Percentiles rank a stretch among this genome's conserved stretches.
Conservation (phyloP, 2,329 filamentous ascomycete genomes). For the Colletotrichum siamense region DNA sequence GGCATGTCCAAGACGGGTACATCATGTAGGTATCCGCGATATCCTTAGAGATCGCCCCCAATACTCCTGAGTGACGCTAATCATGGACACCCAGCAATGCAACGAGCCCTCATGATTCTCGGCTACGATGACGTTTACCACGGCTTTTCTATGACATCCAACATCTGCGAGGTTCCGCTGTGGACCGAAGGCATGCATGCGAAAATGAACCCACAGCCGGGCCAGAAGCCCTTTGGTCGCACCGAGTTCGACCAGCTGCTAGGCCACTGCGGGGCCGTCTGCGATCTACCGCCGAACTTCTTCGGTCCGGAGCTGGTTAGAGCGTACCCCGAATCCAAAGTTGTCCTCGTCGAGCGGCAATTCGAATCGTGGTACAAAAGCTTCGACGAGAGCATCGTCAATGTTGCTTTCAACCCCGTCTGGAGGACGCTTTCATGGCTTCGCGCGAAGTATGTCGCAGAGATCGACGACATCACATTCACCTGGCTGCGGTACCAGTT, state of each 20-base stretch:
- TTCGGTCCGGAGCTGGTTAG: slow-evolving; percentile 42
- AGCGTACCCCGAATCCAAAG: slow-evolving; percentile 47
- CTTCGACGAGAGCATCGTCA: slow-evolving; percentile 27
- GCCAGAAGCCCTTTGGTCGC: slow-evolving; percentile 27
- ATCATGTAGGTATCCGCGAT: slow-evolving; percentile 14
- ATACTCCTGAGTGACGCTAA: neutral
- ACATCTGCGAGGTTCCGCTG: slow-evolving; percentile 2
- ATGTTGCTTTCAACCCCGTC: slow-evolving; percentile 27
- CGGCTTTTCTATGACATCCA: slow-evolving; percentile 24
- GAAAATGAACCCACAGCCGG: slow-evolving; percentile 22
- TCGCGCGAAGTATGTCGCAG: slow-evolving; percentile 24
- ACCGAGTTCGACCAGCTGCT: slow-evolving; percentile 24
- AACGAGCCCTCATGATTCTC: slow-evolving; percentile 31
- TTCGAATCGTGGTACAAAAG: slow-evolving; percentile 32
- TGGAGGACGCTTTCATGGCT: slow-evolving; percentile 25
- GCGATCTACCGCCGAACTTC: slow-evolving; percentile 43
- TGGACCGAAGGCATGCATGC: slow-evolving; percentile 23
- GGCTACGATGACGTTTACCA: slow-evolving; percentile 40
- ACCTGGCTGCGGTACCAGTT: slow-evolving; percentile 32
- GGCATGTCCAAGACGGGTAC: slow-evolving; percentile 23
- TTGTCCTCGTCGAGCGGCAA: slow-evolving; percentile 38
- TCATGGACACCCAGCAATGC: slow-evolving; percentile 20
- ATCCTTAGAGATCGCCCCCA: slow-evolving; percentile 28
- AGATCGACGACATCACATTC: slow-evolving; percentile 17
- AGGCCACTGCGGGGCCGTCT: slow-evolving; percentile 32